Evolutionary conservation across 345 rosid genomes (phyloP).

Genomic region (Kernera saxatilis): DNA sequence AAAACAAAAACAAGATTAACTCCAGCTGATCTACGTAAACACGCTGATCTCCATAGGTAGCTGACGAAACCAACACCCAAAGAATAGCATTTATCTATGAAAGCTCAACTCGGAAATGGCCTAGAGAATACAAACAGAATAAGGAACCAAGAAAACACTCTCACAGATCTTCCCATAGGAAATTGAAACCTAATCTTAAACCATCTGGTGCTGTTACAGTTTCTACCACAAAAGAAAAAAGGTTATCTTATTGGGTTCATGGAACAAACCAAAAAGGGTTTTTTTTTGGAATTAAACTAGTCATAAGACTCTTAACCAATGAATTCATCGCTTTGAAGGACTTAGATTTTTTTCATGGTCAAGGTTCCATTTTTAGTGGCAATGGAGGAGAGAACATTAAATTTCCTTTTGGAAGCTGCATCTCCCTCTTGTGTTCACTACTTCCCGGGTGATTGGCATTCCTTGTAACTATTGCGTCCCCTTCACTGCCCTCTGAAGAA

Average conservation of each 20-base stretch:
- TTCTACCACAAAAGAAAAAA: background rate
- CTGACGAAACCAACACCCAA: background rate
- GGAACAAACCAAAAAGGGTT: background rate
- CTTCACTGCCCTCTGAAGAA: conserved; percentile 35
- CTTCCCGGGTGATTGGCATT: background rate
- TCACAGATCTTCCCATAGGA: background rate
- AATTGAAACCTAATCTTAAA: conserved; percentile 1
- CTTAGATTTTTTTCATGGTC: conserved; percentile 10
- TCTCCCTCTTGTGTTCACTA: conserved; percentile 9
- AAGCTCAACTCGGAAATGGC: background rate
- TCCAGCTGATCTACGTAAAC: background rate
- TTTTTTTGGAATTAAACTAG: background rate
- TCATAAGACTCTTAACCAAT: background rate
- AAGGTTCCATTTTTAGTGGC: conserved; percentile 66
- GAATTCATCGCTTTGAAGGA: background rate
- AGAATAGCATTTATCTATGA: background rate
- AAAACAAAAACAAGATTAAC: background rate
- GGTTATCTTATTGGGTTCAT: background rate
- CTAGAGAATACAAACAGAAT: background rate
- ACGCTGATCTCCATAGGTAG: background rate
- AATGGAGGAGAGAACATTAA: conserved; percentile 54
- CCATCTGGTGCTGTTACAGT: conserved; percentile 11
- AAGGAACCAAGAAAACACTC: background rate
- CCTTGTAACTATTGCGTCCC: conserved; percentile 1
- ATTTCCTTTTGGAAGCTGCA: conserved; percentile 27